These are phyloP conservation scores for Naegleria fowleri DNA, from an alignment of 208 protist species.

Conservation along the genomic window DNA sequence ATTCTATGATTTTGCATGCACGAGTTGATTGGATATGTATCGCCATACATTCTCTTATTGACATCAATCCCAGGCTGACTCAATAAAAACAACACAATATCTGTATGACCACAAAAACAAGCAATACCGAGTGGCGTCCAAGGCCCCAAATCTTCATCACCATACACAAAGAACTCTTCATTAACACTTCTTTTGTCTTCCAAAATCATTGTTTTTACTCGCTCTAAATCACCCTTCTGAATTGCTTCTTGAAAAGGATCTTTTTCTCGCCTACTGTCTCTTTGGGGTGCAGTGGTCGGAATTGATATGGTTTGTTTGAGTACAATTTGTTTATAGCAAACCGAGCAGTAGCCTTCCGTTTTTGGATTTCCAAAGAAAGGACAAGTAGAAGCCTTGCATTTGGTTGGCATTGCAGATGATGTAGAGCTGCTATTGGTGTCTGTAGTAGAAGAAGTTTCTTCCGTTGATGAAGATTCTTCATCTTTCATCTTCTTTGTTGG, in stretches of 20 bases:
- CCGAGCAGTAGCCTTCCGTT: neutral
- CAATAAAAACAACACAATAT: neutral
- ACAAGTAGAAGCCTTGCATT: neutral
- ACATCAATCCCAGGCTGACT: neutral
- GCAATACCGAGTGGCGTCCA: neutral
- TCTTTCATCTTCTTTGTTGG: no score
- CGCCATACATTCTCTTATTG: neutral
- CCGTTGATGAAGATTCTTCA: no score
- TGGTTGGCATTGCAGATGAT: neutral
- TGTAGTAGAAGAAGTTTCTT: no score
- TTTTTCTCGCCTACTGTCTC: neutral
- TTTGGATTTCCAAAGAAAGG: neutral
- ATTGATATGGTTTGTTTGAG: neutral
- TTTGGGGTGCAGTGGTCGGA: neutral
- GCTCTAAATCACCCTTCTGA: neutral
- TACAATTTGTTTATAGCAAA: neutral
- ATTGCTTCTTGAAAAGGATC: neutral
- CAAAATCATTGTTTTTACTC: neutral
- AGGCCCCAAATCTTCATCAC: neutral
- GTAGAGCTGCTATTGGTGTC: no score
- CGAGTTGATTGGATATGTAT: neutral
- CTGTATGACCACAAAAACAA: neutral
- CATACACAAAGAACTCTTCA: neutral
- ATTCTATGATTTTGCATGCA: neutral
- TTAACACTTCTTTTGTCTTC: neutral